Evolutionary conservation across 805 yeast species (phyloP).

Genomic region (Blastobotrys peoriensis): DNA sequence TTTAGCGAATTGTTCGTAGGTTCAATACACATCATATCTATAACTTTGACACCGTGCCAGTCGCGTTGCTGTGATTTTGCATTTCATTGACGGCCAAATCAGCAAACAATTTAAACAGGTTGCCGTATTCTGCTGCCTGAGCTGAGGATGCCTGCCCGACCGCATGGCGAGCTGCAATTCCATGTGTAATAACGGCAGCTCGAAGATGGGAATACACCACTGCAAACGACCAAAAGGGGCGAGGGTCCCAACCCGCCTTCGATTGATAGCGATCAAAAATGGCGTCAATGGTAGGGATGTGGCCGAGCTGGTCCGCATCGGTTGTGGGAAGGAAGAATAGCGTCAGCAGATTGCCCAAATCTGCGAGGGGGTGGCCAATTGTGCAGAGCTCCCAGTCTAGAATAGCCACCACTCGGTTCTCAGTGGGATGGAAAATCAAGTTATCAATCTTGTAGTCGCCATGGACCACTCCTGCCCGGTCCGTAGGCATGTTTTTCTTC

Average conservation of each 20-base stretch:
- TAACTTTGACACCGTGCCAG: background rate
- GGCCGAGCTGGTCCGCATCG: constrained; percentile 11
- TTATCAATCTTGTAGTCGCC: constrained; percentile 65
- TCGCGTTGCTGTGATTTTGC: too few relatives aligned
- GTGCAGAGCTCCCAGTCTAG: constrained; percentile 66
- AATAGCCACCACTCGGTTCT: constrained; percentile 46
- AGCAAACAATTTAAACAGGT: constrained; percentile 28
- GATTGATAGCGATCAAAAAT: constrained; percentile 21
- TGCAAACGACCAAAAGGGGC: constrained; percentile 45
- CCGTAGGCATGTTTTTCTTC: constrained; percentile 40
- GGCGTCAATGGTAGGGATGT: constrained; percentile 22
- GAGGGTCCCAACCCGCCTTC: constrained; percentile 39
- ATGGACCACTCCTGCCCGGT: constrained; percentile 44
- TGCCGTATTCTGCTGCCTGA: constrained; percentile 39
- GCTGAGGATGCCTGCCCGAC: constrained; percentile 52
- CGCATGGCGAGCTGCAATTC: constrained; percentile 50
- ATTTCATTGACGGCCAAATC: constrained; percentile 25
- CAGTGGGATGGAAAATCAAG: constrained; percentile 52
- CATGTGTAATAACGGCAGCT: constrained; percentile 53
- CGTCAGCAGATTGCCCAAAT: constrained; percentile 51
- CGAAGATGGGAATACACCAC: constrained; percentile 51
- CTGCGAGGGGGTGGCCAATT: constrained; percentile 59
- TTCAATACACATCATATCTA: constrained; percentile 1
- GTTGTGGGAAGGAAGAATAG: constrained; percentile 43
- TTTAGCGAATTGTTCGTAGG: background rate